These are phyloP conservation scores for Globisporangium yorkense DNA, from an alignment of 352 stramenopile species.

Conservation along the genomic window DNA sequence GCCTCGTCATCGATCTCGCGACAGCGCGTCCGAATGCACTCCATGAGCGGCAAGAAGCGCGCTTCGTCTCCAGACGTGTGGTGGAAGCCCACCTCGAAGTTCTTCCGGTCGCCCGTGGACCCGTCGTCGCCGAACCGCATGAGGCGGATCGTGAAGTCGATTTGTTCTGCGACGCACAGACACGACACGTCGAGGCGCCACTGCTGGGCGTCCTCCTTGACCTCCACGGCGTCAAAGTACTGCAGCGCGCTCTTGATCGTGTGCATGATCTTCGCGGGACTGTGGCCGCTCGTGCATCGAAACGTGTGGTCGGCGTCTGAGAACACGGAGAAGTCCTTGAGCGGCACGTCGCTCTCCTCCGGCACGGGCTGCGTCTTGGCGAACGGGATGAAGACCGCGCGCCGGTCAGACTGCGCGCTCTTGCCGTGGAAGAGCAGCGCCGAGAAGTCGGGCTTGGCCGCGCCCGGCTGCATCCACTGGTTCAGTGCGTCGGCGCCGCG, in stretches of 20 bases:
- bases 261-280: conserved; percentile 39
- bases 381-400: neutral
- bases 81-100: conserved; percentile 56
- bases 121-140: conserved; percentile 23
- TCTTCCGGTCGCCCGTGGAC: conserved; percentile 1
- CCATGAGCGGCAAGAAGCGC: conserved; percentile 42
- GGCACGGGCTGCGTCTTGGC: neutral
- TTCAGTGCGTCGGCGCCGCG: neutral
- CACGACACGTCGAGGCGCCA: conserved; percentile 50
- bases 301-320: conserved; percentile 9
- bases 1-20: conserved; percentile 46
- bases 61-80: conserved; percentile 41
- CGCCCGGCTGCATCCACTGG: conserved; percentile 2
- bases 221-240: conserved; percentile 26
- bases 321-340: conserved; percentile 8
- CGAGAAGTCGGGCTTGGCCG: conserved; percentile 4
- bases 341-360: conserved; percentile 1
- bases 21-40: conserved; percentile 51
- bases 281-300: conserved; percentile 20
- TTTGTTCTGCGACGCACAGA: conserved; percentile 60
- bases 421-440: neutral
- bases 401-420: neutral
- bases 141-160: conserved; percentile 52
- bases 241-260: conserved; percentile 24
- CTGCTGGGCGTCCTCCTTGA: conserved; percentile 3